phyloP scores from a whole-genome alignment of 305 asterid genomes.

The Coffea humblotiana region DNA sequence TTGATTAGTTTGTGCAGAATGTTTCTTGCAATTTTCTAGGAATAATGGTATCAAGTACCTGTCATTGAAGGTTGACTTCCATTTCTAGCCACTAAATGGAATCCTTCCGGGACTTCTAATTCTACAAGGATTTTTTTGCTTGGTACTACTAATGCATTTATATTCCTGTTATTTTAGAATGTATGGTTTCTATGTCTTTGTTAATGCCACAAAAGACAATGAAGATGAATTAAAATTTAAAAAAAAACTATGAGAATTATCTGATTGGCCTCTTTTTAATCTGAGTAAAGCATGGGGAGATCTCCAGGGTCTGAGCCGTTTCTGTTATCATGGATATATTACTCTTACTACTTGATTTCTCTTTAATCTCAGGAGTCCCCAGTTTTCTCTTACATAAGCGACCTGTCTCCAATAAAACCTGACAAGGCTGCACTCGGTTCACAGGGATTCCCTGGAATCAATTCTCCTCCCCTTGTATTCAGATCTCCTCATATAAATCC shows the following conservation, averaged over 20 bases:
- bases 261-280: not conserved
- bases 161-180: not conserved
- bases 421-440: slow-evolving; percentile 41
- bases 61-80: not conserved
- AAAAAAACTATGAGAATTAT: not conserved
- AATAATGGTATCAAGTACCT: not conserved
- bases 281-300: not conserved
- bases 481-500: slow-evolving; percentile 45
- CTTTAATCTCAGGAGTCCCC: slow-evolving; percentile 55
- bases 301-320: slow-evolving; percentile 1
- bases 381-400: slow-evolving; percentile 51
- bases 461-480: slow-evolving; percentile 49
- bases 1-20: too few species aligned
- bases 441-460: slow-evolving; percentile 51
- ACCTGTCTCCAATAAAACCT: slow-evolving; percentile 68
- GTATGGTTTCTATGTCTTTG: not conserved
- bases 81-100: not conserved
- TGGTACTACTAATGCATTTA: not conserved
- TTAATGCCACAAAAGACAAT: not conserved
- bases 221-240: not conserved
- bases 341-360: slow-evolving; percentile 22
- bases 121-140: not conserved
- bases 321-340: slow-evolving; percentile 11
- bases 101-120: too few species aligned
- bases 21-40: not conserved